Evolutionary conservation across 1,139 yeast species (phyloP), one percentile per base, ranked within the genome.

Genomic region (Hansenula lynferdii): DNA sequence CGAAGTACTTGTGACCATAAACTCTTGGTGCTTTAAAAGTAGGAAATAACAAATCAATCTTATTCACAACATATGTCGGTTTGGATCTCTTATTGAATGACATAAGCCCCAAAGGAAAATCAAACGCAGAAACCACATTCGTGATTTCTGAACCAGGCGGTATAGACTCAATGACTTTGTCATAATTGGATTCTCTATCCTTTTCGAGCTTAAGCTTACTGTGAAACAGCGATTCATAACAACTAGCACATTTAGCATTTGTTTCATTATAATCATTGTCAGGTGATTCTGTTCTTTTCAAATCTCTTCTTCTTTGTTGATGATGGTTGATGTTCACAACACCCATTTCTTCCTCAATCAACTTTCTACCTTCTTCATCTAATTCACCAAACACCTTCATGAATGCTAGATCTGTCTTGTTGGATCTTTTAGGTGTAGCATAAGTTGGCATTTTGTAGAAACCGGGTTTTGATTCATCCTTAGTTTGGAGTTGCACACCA

Each of bases 41-140:
- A 30, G 57, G 55, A 43, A 68, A 74, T 16, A 81, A 55, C 34
- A 76, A 58, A 54, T 85, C 94, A 6, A 70, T 52, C 47, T 82
- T 80, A 37, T 77, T 81, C 38, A 85, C 60, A 4, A 80, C 70
- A 46, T 76, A 78, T 23, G 68, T 57, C 10, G 77, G 60, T 9
- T 67, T 60, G 17, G 60, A 45, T 1, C 70, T 61, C 8, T 61
- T 45, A 27, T 70, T 53, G 68, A 61, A 18, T 77, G 61, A 7
- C 54, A 54, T n/a, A 54, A 61, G 42, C 67, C 69, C 15, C 77
- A 58, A 8, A 78, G 96, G 96, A 53, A 85, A 85, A 48, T 85
- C 95, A 21, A 69, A 59, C 0, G 82, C 79, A 35, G 80, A 79
- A 12, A 80, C 66, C 1, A 85, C 75, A 51, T 82, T 80, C 2